A percentile compares a stretch with the other conserved stretches of the same genome.
phyloP scores from a whole-genome alignment of 495 filamentous ascomycete genomes.

The Acidiella bohemica region DNA sequence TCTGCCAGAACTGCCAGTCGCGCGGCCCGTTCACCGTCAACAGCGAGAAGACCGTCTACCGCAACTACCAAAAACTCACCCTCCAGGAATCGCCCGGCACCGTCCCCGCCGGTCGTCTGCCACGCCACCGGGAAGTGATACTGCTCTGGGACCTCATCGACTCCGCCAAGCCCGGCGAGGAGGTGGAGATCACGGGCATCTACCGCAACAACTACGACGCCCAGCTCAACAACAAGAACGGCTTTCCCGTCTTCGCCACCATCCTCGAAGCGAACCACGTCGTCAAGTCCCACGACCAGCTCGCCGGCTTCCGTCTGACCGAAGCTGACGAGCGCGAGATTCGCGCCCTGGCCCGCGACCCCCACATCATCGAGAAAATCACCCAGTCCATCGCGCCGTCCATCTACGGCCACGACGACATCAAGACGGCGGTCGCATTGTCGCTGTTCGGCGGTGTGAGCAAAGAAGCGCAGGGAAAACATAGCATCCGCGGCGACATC shows the following conservation, averaged over 20 bases:
- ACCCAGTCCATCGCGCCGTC: constrained; percentile 88
- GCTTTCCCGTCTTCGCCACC: constrained; percentile 97
- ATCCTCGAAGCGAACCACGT: constrained; percentile 96
- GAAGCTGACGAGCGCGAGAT: constrained; percentile 94
- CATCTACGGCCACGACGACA: constrained; percentile 94
- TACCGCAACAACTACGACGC: constrained; percentile 99
- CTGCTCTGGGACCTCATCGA: constrained; percentile 97
- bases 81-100: constrained; percentile 96
- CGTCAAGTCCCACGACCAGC: constrained; percentile 92
- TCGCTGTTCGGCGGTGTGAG: constrained; percentile 91
- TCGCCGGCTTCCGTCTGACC: constrained; percentile 90
- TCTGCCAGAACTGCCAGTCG: constrained; percentile 95
- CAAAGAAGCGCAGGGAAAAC: constrained; percentile 77
- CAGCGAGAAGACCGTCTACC: constrained; percentile 96
- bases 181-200: constrained; percentile 91
- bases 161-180: constrained; percentile 90
- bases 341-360: constrained; percentile 71
- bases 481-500: constrained; percentile 90
- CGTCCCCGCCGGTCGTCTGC: constrained; percentile 89
- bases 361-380: constrained; percentile 88
- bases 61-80: constrained; percentile 97
- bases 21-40: constrained; percentile 92
- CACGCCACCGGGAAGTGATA: constrained; percentile 87
- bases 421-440: constrained; percentile 92
- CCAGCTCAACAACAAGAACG: constrained; percentile 95